A percentile compares a stretch with the other conserved stretches of the same genome.
Conservation (phyloP, 148 eudicot species). For the Silene latifolia region DNA sequence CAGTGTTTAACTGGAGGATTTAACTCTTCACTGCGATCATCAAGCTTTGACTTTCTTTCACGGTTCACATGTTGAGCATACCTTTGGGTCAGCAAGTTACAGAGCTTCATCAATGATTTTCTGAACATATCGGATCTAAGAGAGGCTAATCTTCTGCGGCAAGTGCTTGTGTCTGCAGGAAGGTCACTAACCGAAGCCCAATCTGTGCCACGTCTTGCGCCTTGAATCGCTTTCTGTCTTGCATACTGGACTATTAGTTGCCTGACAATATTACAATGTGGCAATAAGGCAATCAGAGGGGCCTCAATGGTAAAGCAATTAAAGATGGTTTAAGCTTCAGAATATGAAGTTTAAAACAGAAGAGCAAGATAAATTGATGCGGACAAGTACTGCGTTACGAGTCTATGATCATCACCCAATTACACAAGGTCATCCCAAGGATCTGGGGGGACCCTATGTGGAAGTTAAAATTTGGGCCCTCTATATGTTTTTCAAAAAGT, state of each 20-base stretch:
- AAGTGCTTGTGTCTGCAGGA: conserved; percentile 63
- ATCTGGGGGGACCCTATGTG: neutral
- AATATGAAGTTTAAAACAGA: neutral
- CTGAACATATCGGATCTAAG: conserved; percentile 55
- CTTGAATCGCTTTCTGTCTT: conserved; percentile 75
- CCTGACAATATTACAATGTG: conserved; percentile 34
- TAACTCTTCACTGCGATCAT: conserved; percentile 29
- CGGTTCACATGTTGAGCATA: conserved; percentile 57
- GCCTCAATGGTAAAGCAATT: neutral
- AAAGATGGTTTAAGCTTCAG: neutral
- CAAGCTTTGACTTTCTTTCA: conserved; percentile 26
- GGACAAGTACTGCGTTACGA: neutral
- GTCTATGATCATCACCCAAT: neutral
- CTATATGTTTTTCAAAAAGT: too few species aligned
- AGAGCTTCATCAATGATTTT: conserved; percentile 66
- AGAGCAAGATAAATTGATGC: neutral
- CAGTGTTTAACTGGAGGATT: conserved; percentile 34
- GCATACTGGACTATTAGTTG: conserved; percentile 68
- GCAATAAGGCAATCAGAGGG: neutral
- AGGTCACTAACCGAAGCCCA: conserved; percentile 67
- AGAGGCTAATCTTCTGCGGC: conserved; percentile 74
- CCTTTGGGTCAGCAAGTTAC: conserved; percentile 63
- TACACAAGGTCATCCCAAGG: neutral
- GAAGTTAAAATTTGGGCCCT: neutral
- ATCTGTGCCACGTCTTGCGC: conserved; percentile 69